Base-by-base conservation (phyloP, 106 monocot species). In the Amphibolis antarctica region DNA sequence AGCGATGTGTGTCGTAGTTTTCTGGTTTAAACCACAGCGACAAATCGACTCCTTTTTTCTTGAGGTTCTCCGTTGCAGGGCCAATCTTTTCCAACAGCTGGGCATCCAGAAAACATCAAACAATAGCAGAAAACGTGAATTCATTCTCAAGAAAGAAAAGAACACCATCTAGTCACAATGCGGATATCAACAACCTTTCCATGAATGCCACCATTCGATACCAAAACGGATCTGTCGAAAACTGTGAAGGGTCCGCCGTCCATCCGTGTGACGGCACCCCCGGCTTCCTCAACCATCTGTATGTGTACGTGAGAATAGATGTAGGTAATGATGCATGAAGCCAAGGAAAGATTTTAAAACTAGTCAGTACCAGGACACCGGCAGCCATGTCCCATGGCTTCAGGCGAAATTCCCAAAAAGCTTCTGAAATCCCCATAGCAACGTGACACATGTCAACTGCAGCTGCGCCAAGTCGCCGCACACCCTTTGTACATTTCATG, bases 351-450 rank as follows among this genome's bases (percentile, higher is more conserved):
- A n/a, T n/a, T n/a, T n/a, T n/a, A n/a, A n/a, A n/a, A n/a, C n/a
- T n/a, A n/a, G n/a, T n/a, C n/a, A n/a, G 75, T 90, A 96, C 96
- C 84, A 96, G 67, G 66, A 88, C 91, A 44, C 98, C 98, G 76
- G 98, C 98, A 72, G 98, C 98, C 98, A 98, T 85, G 26, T 98
- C 98, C 98, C 98, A 98, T 60, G 98, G 98, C 68, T 98, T 98
- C n/a, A 98, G 77, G 25, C 91, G 86, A 76, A 91, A 98, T 66
- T 98, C 98, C 98, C 98, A 98, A 59, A 85, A 98, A 28, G 80
- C 79, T 70, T 98, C 98, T 1, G 81, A 80, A 69, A 98, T 91
- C 53, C 98, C 98, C 13, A 98, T 67, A 57, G 87, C 87, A 44
- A 98, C 98, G 69, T 98, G 98, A 50, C 81, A 91, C 91, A 98